Evolutionary conservation across 1,139 yeast species (phyloP), one percentile per base, ranked within the genome.

Genomic region (Yamadazyma friedrichii): DNA sequence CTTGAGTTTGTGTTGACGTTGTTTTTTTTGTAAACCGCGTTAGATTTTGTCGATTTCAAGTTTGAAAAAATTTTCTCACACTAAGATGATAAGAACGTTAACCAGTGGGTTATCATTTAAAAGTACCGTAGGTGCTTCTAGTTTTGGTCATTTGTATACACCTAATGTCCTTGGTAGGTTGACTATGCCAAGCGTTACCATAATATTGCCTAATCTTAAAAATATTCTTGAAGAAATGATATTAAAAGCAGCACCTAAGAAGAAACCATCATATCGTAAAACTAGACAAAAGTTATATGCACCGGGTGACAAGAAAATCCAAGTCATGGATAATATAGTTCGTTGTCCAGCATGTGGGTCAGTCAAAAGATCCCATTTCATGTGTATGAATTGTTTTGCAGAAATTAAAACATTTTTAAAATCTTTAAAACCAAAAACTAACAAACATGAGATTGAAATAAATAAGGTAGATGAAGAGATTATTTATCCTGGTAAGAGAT

Each of bases 311-410:
- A 91, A 88, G 61, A 94, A 89, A 56, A 71, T 86, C 50, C 80
- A 88, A 60, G 82, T 83, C 41, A 72, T 87, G 50, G 78, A 82
- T 44, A 85, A 87, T 59, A 68, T 93, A 53, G 88, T 85, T 49
- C 78, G 95, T 59, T 93, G 98, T 62, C 96, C 98, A 4, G 85
- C 96, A 1, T 93, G 98, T 67, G 98, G 98, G 33, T 86, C 87
- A 49, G 85, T 81, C 52, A 91, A 91, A 65, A 76, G 97, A 57
- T 82, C 94, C 2, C 96, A 91, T 62, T 82, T 89, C 42, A 74
- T 91, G 61, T 91, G 98, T 65, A 88, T 88, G 95, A 79, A 86
- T 58, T 91, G 98, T 65, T 91, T 88, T 47, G 80, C 77, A 31
- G 93, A 88, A 59, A 85, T 91, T 55, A 83, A 80, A 59, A 68